Percentiles rank a stretch among this genome's conserved stretches.
Conservation (phyloP, 1,284 basidiomycete genomes). For the Irpex sp. region DNA sequence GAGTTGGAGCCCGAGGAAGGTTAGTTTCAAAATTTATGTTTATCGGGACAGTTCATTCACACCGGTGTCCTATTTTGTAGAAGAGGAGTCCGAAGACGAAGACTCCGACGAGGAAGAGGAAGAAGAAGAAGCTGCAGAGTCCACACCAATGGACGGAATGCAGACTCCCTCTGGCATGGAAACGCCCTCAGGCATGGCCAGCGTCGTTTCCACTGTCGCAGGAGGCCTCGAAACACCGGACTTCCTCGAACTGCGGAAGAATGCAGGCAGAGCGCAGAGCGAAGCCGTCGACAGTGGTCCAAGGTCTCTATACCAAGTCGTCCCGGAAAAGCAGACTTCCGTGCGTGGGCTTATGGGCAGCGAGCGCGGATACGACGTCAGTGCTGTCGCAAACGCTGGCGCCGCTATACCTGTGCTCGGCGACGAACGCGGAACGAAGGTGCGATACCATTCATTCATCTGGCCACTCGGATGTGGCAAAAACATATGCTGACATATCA, state of each 20-base stretch:
- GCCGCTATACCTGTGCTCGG: slow-evolving; percentile 80
- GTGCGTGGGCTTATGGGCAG: slow-evolving; percentile 95
- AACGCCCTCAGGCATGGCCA: slow-evolving; percentile 90
- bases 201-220: slow-evolving; percentile 91
- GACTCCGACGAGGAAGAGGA: slow-evolving; percentile 63
- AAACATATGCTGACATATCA: background rate
- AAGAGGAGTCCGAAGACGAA: slow-evolving; percentile 33
- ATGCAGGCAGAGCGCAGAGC: slow-evolving; percentile 51
- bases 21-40: no score
- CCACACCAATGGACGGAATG: slow-evolving; percentile 68
- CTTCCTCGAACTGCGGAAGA: slow-evolving; percentile 93
- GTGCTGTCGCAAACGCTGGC: slow-evolving; percentile 48
- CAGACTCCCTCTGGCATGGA: slow-evolving; percentile 92
- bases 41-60: no score
- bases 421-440: slow-evolving; percentile 85
- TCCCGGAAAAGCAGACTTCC: slow-evolving; percentile 88
- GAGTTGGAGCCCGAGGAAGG: slow-evolving; percentile 92
- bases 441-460: slow-evolving; percentile 33
- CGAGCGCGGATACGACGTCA: slow-evolving; percentile 90
- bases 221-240: slow-evolving; percentile 96
- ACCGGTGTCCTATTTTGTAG: slow-evolving; percentile 10
- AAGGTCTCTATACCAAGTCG: slow-evolving; percentile 84
- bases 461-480: no score
- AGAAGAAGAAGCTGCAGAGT: slow-evolving; percentile 39
- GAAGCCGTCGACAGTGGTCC: slow-evolving; percentile 60